Evolutionary conservation across 1,284 basidiomycete genomes (phyloP).

Genomic region (Cryptococcus jaspeensis): DNA sequence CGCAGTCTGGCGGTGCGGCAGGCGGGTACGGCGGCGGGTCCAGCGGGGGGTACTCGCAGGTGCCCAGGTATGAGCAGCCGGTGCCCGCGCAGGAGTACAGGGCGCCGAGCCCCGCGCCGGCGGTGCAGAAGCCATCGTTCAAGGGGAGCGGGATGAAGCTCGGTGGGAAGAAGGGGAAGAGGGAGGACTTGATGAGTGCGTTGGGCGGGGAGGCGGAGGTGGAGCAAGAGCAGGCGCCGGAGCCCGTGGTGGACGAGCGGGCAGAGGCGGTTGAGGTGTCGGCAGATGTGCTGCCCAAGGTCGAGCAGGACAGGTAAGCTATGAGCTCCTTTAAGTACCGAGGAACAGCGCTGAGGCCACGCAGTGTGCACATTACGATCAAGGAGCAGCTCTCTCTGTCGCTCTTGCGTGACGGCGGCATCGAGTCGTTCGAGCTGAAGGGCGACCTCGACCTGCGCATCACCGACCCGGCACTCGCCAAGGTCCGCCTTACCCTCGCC

Average conservation of each 20-base stretch:
- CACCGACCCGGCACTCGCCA: constrained; percentile 70
- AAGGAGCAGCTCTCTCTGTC: constrained; percentile 80
- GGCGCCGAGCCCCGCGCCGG: constrained; percentile 54
- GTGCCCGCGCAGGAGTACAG: constrained; percentile 35
- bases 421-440: constrained; percentile 84
- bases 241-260: constrained; percentile 38
- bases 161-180: constrained; percentile 81
- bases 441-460: constrained; percentile 92
- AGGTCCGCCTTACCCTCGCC: constrained; percentile 69
- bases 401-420: constrained; percentile 83
- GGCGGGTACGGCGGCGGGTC: constrained; percentile 26
- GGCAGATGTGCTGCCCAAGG: constrained; percentile 67
- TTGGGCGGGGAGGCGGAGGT: constrained; percentile 60
- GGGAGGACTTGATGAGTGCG: constrained; percentile 80
- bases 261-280: constrained; percentile 50
- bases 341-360: constrained; percentile 5
- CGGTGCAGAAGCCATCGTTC: constrained; percentile 72
- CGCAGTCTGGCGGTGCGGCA: constrained; percentile 60
- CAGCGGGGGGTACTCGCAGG: constrained; percentile 60
- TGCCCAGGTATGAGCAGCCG: constrained; percentile 66
- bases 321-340: not conserved
- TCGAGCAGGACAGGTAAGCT: constrained; percentile 71
- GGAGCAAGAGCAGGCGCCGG: constrained; percentile 53
- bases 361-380: constrained; percentile 78
- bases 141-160: constrained; percentile 97